These are phyloP conservation scores for Begonia loranthoides DNA, from an alignment of 306 rosid genomes.

Conservation along the genomic window DNA sequence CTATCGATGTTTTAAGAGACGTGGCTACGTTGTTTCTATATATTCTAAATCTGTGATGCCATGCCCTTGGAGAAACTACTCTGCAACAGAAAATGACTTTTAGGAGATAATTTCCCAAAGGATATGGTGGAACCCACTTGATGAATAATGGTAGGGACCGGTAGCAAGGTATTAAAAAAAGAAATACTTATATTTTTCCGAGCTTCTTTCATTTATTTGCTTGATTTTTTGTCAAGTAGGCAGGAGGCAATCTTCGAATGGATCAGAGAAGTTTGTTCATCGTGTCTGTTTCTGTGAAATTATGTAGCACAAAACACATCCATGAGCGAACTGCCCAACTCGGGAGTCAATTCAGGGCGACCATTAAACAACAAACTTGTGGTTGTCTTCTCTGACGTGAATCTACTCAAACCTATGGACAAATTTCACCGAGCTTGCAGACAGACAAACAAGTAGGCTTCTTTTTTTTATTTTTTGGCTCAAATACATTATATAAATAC, in stretches of 20 bases:
- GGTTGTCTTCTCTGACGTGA: constrained; percentile 25
- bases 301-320: too few species aligned
- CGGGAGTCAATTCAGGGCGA: constrained; percentile 22
- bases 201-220: constrained; percentile 16
- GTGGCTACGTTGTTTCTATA: too few species aligned
- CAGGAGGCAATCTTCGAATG: constrained; percentile 34
- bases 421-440: constrained; percentile 5
- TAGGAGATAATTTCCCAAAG: too few species aligned
- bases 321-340: background rate
- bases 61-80: too few species aligned
- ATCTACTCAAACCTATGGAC: constrained; percentile 19
- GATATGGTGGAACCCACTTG: too few species aligned
- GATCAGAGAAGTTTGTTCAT: constrained; percentile 21
- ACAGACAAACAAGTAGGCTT: constrained; percentile 24
- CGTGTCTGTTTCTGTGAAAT: constrained; percentile 2
- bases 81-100: too few species aligned
- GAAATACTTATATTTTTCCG: background rate
- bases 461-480: too few species aligned
- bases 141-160: too few species aligned
- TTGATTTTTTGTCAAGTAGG: constrained; percentile 37
- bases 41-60: too few species aligned
- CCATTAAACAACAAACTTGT: constrained; percentile 36
- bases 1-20: too few species aligned
- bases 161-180: background rate
- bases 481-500: too few species aligned